Percentiles rank a stretch among this genome's conserved stretches.
Evolutionary conservation across 495 filamentous ascomycete genomes (phyloP).

Genomic region (Xanthoparmelia taractica): DNA sequence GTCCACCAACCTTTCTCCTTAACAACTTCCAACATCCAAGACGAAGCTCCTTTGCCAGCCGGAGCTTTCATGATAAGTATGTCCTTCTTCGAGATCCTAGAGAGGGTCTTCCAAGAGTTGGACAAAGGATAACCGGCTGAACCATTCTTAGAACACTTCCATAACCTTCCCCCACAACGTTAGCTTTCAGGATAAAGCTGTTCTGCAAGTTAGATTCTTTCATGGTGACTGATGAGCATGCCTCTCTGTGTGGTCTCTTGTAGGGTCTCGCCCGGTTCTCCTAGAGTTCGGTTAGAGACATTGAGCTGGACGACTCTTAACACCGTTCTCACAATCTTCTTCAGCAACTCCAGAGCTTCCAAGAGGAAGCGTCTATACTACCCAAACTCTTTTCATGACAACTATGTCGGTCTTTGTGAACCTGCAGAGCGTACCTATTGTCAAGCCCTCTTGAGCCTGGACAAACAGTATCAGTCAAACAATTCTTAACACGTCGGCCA

Average conservation of each 20-base stretch:
- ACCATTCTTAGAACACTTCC: neutral
- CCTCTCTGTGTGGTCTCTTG: neutral
- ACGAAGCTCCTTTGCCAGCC: neutral
- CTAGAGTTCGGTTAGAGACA: no score
- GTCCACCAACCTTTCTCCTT: neutral
- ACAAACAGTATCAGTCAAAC: neutral
- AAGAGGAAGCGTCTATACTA: no score
- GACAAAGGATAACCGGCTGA: neutral
- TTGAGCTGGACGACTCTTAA: neutral
- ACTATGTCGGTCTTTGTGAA: no score
- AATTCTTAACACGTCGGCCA: neutral
- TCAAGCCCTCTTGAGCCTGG: neutral
- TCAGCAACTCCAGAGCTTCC: neutral
- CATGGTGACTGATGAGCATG: neutral
- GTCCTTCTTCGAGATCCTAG: neutral
- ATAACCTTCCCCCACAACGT: neutral
- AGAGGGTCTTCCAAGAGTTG: neutral
- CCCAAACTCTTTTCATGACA: no score
- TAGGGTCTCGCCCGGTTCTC: neutral
- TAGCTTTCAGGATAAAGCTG: neutral
- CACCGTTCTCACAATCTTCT: neutral
- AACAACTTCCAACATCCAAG: neutral
- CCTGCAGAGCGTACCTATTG: no score
- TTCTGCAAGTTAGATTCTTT: neutral
- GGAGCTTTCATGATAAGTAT: neutral